Evolutionary conservation across 2,329 filamentous ascomycete genomes (phyloP).

Genomic region (Aspergillus flavus): DNA sequence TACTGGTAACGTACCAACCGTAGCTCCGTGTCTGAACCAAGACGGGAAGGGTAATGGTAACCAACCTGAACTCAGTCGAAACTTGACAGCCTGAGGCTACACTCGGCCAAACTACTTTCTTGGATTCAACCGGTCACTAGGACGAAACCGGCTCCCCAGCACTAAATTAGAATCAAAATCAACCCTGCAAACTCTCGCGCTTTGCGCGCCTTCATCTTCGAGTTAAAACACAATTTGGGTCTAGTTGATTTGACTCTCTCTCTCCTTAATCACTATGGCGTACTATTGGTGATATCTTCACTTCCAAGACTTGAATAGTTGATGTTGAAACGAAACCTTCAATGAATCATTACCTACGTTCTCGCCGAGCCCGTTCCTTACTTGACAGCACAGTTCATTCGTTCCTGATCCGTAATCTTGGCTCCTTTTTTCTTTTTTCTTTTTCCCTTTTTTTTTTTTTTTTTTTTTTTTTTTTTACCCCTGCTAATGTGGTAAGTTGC

Average conservation of each 20-base stretch:
- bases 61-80: not conserved
- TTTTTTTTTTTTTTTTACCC: not conserved
- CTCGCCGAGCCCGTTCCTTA: conserved; percentile 1
- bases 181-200: conserved; percentile 3
- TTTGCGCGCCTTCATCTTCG: conserved; percentile 9
- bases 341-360: conserved; percentile 1
- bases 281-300: not conserved
- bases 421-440: not conserved
- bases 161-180: not conserved
- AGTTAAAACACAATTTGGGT: not conserved
- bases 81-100: not conserved
- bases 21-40: not conserved
- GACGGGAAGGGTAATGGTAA: not conserved
- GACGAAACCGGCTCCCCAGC: not conserved
- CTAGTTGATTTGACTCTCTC: not conserved
- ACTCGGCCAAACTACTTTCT: not conserved
- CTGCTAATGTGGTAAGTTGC: not conserved
- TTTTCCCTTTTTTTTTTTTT: not conserved
- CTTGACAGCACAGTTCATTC: conserved; percentile 1
- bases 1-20: not conserved
- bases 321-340: not conserved
- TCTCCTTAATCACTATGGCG: not conserved
- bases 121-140: conserved; percentile 6
- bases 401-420: conserved; percentile 6
- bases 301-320: not conserved